Evolutionary conservation across 306 rosid genomes (phyloP).

Genomic region (Acacia melanoxylon): DNA sequence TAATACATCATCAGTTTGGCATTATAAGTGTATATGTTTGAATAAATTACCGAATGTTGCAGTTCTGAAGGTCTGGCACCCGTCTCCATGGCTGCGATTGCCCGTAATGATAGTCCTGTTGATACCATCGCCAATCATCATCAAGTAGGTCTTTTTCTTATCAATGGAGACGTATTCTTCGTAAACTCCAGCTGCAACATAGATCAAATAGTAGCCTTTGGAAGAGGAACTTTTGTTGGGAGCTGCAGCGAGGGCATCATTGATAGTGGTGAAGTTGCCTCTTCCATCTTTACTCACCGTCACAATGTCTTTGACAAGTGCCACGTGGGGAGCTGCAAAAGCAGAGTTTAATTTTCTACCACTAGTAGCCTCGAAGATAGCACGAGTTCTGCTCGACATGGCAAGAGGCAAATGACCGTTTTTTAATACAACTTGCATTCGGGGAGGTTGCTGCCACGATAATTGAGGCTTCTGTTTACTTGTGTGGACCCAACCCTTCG

Average conservation of each 20-base stretch:
- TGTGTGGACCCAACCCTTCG: constrained; percentile 70
- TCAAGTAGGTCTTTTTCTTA: constrained; percentile 57
- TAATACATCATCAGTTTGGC: background rate
- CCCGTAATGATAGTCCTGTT: constrained; percentile 74
- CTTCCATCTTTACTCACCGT: constrained; percentile 66
- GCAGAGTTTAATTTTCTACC: constrained; percentile 49
- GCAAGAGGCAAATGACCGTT: constrained; percentile 60
- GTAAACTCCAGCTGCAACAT: constrained; percentile 65
- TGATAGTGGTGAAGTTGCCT: constrained; percentile 70
- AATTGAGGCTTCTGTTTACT: constrained; percentile 27
- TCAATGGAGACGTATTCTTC: constrained; percentile 64
- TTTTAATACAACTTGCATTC: constrained; percentile 34
- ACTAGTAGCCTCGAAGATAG: constrained; percentile 56
- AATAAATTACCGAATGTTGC: constrained; percentile 64
- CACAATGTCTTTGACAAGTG: constrained; percentile 52
- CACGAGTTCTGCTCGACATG: constrained; percentile 53
- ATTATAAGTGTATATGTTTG: background rate
- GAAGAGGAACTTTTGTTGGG: constrained; percentile 53
- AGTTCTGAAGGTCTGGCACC: constrained; percentile 71
- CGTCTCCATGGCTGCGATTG: constrained; percentile 61
- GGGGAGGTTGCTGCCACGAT: constrained; percentile 11
- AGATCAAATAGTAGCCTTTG: constrained; percentile 64
- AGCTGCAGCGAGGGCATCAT: constrained; percentile 66
- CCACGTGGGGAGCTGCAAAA: background rate
- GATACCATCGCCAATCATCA: constrained; percentile 84